Conservation (phyloP, 164 flowering plant genomes). For the Pachysandra terminalis region DNA sequence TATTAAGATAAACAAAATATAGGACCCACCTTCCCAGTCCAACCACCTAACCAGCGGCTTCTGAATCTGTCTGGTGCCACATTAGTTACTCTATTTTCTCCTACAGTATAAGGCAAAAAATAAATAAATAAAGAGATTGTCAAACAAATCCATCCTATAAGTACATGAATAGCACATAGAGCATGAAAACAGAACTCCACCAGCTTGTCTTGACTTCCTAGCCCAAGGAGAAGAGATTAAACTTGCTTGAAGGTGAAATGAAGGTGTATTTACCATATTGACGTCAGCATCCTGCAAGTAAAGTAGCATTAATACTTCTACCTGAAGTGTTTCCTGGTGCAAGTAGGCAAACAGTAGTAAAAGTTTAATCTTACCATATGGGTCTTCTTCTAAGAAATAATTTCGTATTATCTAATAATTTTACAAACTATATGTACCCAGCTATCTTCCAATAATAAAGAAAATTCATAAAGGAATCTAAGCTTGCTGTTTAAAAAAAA, state of each 20-base stretch:
- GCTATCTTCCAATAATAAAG: background rate
- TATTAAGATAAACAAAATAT: constrained; percentile 1
- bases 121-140: too few relatives aligned
- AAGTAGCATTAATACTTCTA: too few relatives aligned
- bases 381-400: too few relatives aligned
- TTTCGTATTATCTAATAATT: too few relatives aligned
- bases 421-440: too few relatives aligned
- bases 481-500: background rate
- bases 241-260: constrained; percentile 14
- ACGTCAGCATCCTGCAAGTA: constrained; percentile 23
- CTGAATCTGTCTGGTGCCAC: constrained; percentile 27
- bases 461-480: background rate
- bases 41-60: constrained; percentile 75
- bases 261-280: constrained; percentile 11
- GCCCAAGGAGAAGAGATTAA: constrained; percentile 15
- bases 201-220: constrained; percentile 11
- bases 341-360: too few relatives aligned
- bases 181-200: constrained; percentile 20
- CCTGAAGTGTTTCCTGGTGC: too few relatives aligned
- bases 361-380: too few relatives aligned
- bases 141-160: background rate
- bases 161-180: background rate
- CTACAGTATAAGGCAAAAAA: constrained; percentile 18
- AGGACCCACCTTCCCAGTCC: constrained; percentile 62
- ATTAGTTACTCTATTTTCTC: constrained; percentile 8